These are phyloP conservation scores for Boletus insuetus DNA, from an alignment of 768 basidiomycete genomes.

Conservation along the genomic window DNA sequence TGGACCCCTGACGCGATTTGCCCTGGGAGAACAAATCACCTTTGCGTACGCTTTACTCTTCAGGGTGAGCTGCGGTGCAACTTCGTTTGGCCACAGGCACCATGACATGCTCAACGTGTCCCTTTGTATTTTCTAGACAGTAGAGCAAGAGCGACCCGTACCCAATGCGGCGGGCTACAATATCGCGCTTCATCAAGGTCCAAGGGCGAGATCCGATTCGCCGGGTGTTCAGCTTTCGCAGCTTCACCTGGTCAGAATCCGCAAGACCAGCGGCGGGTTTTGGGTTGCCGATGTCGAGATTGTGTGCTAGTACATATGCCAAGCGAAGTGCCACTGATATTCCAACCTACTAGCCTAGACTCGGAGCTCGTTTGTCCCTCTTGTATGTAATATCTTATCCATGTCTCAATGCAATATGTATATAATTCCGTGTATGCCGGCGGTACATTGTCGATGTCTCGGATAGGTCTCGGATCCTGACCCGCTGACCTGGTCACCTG, in stretches of 20 bases:
- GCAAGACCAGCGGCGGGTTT: neutral
- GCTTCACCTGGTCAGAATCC: slow-evolving; percentile 6
- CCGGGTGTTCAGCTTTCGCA: slow-evolving; percentile 7
- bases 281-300: slow-evolving; percentile 15
- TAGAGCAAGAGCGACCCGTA: neutral
- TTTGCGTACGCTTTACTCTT: neutral
- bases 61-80: neutral
- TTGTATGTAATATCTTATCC: neutral
- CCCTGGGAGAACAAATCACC: neutral
- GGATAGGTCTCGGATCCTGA: neutral
- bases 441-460: no score
- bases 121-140: neutral
- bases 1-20: neutral
- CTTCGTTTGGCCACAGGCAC: neutral
- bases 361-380: neutral
- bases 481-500: neutral
- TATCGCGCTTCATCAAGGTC: slow-evolving; percentile 13
- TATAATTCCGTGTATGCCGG: no score
- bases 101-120: neutral
- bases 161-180: neutral
- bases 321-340: no score
- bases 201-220: neutral
- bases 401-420: neutral
- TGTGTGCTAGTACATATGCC: neutral
- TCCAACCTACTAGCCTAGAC: no score